Base-by-base conservation (phyloP, 805 yeast genomes). In the Pachysolen tannophilus region DNA sequence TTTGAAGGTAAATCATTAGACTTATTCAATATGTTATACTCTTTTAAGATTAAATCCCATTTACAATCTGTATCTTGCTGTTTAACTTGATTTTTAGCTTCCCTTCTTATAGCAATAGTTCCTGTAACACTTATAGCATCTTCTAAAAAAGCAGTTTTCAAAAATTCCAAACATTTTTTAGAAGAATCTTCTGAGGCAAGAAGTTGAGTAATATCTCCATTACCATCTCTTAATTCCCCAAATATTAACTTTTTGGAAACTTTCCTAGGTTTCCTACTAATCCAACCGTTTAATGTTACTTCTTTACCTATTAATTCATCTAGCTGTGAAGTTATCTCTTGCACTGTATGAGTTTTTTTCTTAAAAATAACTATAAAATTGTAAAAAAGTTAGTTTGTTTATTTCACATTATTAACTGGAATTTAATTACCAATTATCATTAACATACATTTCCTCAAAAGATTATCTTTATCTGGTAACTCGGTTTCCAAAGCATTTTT, bases 221-320 rank as follows among this genome's bases (percentile, higher is more conserved):
- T 62, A 21, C 63, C 50, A 51, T 88, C 97, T 42, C 97, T 65
- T 10, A 90, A 57, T 19, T 70, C 73, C 2, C 82, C 92, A 62
- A 92, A 90, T 1, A 74, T 67, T 32, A 84, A 61, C 8, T 58
- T 58, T 34, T 75, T 76, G 3, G 90, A 78, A 35, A 83, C 61
- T 35, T 75, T 74, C 35, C 80, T 68, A 0, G 95, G 92, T 43
- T 79, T 78, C 16, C 71, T 64, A 48, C 85, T 76, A 13, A 90
- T 69, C 86, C 96, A 92, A 0, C 98, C 97, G 43, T 84, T 75
- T 6, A 90, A 44, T 0, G 69, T 63, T 2, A 81, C 69, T 10
- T 54, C 45, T 8, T 43, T 16, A 9, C 40, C 35, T 6, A 49
- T 14, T 9, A 43, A 27, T 3, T 28, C 13, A 3, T 30, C 30